These are phyloP conservation scores for Colletotrichum ledebouriae DNA, from an alignment of 2,329 filamentous ascomycete species.

Conservation along the genomic window DNA sequence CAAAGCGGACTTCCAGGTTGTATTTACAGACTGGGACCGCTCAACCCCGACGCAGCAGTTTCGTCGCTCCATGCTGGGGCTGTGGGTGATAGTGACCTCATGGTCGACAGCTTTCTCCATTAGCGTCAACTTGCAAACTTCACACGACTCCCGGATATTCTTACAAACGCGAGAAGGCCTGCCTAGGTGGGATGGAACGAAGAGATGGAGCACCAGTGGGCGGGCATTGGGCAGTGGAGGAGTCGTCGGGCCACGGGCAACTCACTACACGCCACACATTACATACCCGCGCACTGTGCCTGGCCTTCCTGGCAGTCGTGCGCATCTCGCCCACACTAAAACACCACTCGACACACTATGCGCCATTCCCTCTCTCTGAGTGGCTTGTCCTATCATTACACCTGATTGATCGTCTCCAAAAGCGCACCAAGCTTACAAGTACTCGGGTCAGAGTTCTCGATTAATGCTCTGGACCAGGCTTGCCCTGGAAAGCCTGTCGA, in stretches of 20 bases:
- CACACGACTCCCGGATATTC: slow-evolving; percentile 10
- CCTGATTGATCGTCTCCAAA: slow-evolving; percentile 24
- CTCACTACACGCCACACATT: slow-evolving; percentile 8
- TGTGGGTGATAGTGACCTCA: slow-evolving; percentile 29
- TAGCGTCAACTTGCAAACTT: slow-evolving; percentile 24
- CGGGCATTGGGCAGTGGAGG: slow-evolving; percentile 2
- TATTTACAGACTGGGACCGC: neutral
- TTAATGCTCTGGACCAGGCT: slow-evolving; percentile 30
- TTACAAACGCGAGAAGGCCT: slow-evolving; percentile 10
- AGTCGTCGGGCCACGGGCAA: slow-evolving; percentile 8
- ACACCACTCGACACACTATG: slow-evolving; percentile 41
- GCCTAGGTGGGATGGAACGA: slow-evolving; percentile 1
- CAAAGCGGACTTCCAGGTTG: slow-evolving; percentile 1
- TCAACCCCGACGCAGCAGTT: neutral
- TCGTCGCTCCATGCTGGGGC: slow-evolving; percentile 24
- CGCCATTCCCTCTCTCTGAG: slow-evolving; percentile 37
- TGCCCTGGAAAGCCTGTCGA: slow-evolving; percentile 36
- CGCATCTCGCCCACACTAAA: slow-evolving; percentile 40
- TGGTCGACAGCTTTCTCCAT: slow-evolving; percentile 9
- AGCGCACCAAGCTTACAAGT: slow-evolving; percentile 21
- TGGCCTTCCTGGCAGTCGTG: slow-evolving; percentile 28
- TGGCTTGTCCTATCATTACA: slow-evolving; percentile 41
- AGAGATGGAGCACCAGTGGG: slow-evolving; percentile 11
- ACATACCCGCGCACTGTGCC: slow-evolving; percentile 28
- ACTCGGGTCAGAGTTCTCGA: slow-evolving; percentile 31